Evolutionary conservation across 1,139 yeast genomes (phyloP).

Genomic region (Magnusiomyces magnusii): DNA sequence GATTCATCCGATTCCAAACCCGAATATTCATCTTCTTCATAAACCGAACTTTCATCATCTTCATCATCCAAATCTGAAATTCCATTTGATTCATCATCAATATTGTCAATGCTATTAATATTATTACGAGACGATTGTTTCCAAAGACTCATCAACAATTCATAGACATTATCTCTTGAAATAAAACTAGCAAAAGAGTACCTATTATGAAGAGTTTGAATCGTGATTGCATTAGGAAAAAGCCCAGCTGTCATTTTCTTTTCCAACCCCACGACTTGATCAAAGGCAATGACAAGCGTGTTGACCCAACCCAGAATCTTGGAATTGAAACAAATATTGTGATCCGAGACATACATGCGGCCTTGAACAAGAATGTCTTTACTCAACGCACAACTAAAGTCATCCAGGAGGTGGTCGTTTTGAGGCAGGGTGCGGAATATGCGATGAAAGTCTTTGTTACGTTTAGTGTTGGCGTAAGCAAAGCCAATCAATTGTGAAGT

Average conservation of each 20-base stretch:
- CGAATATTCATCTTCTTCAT: conserved; percentile 1
- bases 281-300: conserved; percentile 60
- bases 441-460: conserved; percentile 75
- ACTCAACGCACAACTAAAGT: conserved; percentile 83
- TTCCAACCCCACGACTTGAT: conserved; percentile 66
- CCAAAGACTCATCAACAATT: conserved; percentile 45
- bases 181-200: conserved; percentile 80
- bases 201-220: conserved; percentile 59
- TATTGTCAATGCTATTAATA: neutral
- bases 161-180: conserved; percentile 70
- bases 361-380: conserved; percentile 91
- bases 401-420: conserved; percentile 70
- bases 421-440: conserved; percentile 61
- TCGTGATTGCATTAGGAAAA: conserved; percentile 80
- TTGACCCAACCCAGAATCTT: conserved; percentile 92
- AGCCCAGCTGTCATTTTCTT: conserved; percentile 80
- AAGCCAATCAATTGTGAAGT: conserved; percentile 30
- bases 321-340: conserved; percentile 81
- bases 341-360: conserved; percentile 72
- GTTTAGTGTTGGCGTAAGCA: conserved; percentile 51
- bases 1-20: neutral
- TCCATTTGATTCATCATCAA: neutral
- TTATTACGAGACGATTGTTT: conserved; percentile 24
- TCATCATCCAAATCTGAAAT: conserved; percentile 38
- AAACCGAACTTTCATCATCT: conserved; percentile 35